Base-by-base conservation (phyloP, 1,284 basidiomycete genomes). In the Pseudomicrostroma phylloplanum region DNA sequence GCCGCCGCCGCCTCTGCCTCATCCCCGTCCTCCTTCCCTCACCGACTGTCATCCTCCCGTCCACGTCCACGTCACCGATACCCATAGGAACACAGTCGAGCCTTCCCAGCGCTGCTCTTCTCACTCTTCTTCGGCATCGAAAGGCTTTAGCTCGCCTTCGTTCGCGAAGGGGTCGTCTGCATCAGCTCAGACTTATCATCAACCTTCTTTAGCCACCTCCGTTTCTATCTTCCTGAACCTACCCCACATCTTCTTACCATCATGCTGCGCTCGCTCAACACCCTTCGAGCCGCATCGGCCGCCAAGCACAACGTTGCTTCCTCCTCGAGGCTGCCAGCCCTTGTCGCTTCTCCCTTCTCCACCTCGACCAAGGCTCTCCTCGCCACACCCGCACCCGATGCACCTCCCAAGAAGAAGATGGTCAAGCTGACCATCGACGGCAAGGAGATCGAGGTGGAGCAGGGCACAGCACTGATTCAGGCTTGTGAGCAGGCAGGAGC, bases 381-480 rank as follows among this genome's bases (percentile, higher is more conserved):
- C 46, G 59, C 59, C 56, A 36, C 56, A 19, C 60, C 61, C 43
- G 63, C 63, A 21, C 61, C 63, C n/a, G 53, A 58, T 36, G 43
- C 12, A 39, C 73, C 70, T 21, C 72, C 72, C 15, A 4, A 48
- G 43, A 48, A 48, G 60, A 78, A 78, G 71, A 76, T 77, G 74
- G 67, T 79, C 67, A 79, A 77, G 65, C 70, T 79, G 48, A 70
- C 70, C 61, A 68, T 79, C 64, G 72, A 79, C 64, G 77, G 76
- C 63, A 77, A 77, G 67, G 76, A 78, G 64, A 63, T 78, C 53
- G 75, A 77, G 64, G 76, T 78, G 19, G 71, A 69, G 64, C 75
- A 77, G 63, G 76, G 76, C 6, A 76, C 77, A 23, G 69, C 93
- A 25, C 84, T 98, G 72, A 96, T 97, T 80, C 94, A 97, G 82